Conservation (phyloP, 257 asterid species). For the Ehretia macrophylla region DNA sequence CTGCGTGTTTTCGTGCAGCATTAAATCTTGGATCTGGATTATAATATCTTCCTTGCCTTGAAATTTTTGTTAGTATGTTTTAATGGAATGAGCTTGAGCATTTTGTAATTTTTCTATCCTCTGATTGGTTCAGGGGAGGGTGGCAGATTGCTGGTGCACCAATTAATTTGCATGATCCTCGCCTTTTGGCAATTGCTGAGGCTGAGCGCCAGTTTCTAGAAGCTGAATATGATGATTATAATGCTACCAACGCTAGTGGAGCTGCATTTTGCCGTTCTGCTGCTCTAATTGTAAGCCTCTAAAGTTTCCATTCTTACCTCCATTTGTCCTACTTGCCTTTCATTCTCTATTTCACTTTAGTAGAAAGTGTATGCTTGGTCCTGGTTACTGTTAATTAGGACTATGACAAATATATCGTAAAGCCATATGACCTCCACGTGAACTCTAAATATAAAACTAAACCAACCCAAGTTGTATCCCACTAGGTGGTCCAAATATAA, state of each 20-base stretch:
- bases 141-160: slow-evolving; percentile 97
- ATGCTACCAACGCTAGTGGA: slow-evolving; percentile 76
- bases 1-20: background rate
- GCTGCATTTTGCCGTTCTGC: slow-evolving; percentile 96
- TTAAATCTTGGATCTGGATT: background rate
- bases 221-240: slow-evolving; percentile 85
- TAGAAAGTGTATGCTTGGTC: background rate
- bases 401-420: too few relatives aligned
- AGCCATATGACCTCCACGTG: too few relatives aligned
- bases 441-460: too few relatives aligned
- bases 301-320: background rate
- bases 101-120: background rate
- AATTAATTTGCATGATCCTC: slow-evolving; percentile 90
- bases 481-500: too few relatives aligned
- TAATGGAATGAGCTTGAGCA: background rate
- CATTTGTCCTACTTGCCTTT: background rate
- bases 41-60: background rate
- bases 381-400: background rate
- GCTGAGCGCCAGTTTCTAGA: slow-evolving; percentile 93
- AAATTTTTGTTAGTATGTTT: too few relatives aligned
- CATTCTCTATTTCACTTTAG: background rate
- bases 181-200: slow-evolving; percentile 84
- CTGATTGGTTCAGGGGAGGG: slow-evolving; percentile 58
- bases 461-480: too few relatives aligned
- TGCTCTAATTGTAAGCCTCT: slow-evolving; percentile 77